Conservation (phyloP, 306 rosid genomes). For the Albizia julibrissin region DNA sequence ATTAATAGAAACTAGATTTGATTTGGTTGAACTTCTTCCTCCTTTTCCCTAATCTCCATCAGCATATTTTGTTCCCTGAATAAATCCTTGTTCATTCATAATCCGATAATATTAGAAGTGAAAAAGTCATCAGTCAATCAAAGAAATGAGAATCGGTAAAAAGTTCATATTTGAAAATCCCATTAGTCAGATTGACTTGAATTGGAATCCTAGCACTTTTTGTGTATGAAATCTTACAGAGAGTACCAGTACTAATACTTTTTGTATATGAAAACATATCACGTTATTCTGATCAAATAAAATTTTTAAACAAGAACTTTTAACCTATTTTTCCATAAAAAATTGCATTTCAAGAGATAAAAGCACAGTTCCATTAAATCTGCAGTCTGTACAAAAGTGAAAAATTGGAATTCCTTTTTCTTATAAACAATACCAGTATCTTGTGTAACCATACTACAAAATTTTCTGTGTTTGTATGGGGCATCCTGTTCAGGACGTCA, state of each 20-base stretch:
- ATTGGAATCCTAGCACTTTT: too few species aligned
- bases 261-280: too few species aligned
- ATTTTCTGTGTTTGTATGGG: background rate
- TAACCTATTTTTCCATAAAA: too few species aligned
- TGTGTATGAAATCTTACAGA: too few species aligned
- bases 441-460: background rate
- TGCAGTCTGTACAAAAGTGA: background rate
- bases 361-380: background rate
- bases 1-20: background rate
- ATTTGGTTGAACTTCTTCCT: background rate
- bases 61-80: background rate
- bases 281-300: too few species aligned
- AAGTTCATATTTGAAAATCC: too few species aligned
- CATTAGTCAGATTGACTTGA: too few species aligned
- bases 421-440: background rate
- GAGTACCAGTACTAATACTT: too few species aligned
- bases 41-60: background rate
- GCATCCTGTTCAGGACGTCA: conserved; percentile 35
- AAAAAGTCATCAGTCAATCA: background rate
- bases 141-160: background rate
- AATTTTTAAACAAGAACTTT: too few species aligned
- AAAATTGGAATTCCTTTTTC: background rate
- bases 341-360: background rate
- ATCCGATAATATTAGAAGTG: background rate
- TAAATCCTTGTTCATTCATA: background rate